Base-by-base conservation (phyloP, 129 eudicot genomes). In the Deinandra increscens region DNA sequence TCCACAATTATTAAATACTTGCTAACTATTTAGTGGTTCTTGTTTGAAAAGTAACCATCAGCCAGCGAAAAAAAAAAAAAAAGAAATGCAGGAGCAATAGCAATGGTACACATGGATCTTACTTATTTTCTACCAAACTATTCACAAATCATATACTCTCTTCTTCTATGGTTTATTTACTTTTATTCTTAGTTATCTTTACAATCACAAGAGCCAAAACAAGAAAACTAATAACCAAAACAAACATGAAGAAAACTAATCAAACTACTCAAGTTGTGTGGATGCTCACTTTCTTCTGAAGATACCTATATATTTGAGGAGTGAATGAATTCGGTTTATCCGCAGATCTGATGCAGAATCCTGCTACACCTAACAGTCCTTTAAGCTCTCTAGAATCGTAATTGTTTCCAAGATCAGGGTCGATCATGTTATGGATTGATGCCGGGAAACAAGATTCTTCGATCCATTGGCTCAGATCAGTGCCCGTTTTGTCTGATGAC, bases 331-430 rank as follows among this genome's bases (percentile, higher is more conserved):
- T 81, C 0, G 96, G 88, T 76, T 78, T 86, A 69, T 86, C 82
- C 13, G 59, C 79, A 55, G 91, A 82, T 60, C 70, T 82, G 72
- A 88, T 68, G 75, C 97, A 91, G 78, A 91, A 74, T 77, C 87
- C 85, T 71, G 96, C 96, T 17, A 91, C 88, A 38, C 84, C 85
- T 62, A 91, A 70, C 34, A 91, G 86, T 56, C 84, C 83, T 80
- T 80, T 84, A 33, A 91, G 85, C 78, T 86, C 96, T 77, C 63
- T 66, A 2, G 85, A 79, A 73, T 91, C 78, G 18, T 91, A 91
- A 72, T 68, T 81, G 45, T 86, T 71, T 53, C 96, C 97, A 37
- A 91, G 87, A 72, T 91, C 97, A 42, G 97, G 97, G 87, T 88
- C 94, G 5, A 91, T 84, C 96, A 91, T 88, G 68, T 84, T 80